These are phyloP conservation scores for Cercospora nicotianae DNA, from an alignment of 2,329 filamentous ascomycete genomes.

Conservation along the genomic window DNA sequence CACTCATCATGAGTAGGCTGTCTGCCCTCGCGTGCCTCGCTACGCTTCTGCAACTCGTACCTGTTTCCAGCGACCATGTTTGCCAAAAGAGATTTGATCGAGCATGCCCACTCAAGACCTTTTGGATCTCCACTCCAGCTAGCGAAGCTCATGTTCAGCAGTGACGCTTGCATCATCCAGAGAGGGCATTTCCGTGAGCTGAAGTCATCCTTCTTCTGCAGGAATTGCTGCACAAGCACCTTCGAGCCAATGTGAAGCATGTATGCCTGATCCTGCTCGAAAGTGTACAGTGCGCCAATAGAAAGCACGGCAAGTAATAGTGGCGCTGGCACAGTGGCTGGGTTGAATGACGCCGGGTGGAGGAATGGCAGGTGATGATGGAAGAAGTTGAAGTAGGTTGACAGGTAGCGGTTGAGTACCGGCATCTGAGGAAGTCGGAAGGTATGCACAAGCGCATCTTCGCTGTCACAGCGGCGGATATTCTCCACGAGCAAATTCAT, in stretches of 20 bases:
- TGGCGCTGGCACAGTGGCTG: slow-evolving; percentile 75
- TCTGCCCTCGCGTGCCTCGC: slow-evolving; percentile 77
- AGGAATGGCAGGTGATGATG: slow-evolving; percentile 96
- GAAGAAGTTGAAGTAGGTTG: slow-evolving; percentile 95
- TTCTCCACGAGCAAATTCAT: slow-evolving; percentile 82
- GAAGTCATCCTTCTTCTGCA: slow-evolving; percentile 98
- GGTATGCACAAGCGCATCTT: slow-evolving; percentile 79
- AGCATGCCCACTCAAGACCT: slow-evolving; percentile 97
- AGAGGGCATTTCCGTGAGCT: slow-evolving; percentile 95
- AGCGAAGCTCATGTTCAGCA: slow-evolving; percentile 98
- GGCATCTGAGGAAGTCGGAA: slow-evolving; percentile 82
- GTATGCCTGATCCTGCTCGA: slow-evolving; percentile 95
- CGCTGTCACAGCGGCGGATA: slow-evolving; percentile 75
- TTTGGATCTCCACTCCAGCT: slow-evolving; percentile 99
- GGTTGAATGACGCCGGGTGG: slow-evolving; percentile 86
- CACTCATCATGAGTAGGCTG: slow-evolving; percentile 82
- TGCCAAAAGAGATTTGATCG: slow-evolving; percentile 94
- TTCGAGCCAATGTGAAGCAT: slow-evolving; percentile 97
- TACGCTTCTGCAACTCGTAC: slow-evolving; percentile 91
- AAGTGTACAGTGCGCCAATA: slow-evolving; percentile 93
- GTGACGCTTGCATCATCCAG: slow-evolving; percentile 96
- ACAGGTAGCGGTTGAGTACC: slow-evolving; percentile 85
- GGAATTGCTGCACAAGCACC: slow-evolving; percentile 91
- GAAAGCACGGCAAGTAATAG: slow-evolving; percentile 87
- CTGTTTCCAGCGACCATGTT: slow-evolving; percentile 99